Conservation (phyloP, 352 stramenopile genomes). For the Phytophthora nicotianae region DNA sequence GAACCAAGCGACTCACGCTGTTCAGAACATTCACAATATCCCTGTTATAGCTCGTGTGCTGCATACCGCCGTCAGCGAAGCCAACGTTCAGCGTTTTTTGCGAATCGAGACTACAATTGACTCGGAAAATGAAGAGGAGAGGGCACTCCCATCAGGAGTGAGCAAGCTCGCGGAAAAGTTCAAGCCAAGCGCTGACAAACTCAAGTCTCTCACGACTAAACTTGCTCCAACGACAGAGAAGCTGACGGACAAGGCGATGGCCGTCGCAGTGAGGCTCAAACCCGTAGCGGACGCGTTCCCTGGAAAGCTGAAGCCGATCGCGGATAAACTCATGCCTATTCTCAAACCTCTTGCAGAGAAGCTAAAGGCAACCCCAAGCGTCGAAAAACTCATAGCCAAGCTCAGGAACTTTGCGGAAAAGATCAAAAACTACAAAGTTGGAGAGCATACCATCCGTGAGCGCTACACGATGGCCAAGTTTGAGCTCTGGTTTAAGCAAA, state of each 20-base stretch:
- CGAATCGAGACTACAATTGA: conserved; percentile 6
- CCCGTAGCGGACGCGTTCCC: conserved; percentile 16
- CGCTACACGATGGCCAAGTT: conserved; percentile 30
- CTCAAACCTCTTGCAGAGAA: conserved; percentile 19
- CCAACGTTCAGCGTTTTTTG: conserved; percentile 3
- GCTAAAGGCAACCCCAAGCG: conserved; percentile 13
- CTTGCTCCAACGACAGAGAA: conserved; percentile 13
- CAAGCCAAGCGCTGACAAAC: conserved; percentile 11
- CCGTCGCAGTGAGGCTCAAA: conserved; percentile 19
- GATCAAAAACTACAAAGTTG: conserved; percentile 24
- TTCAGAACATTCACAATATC: not conserved
- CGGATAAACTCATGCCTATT: conserved; percentile 22
- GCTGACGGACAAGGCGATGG: conserved; percentile 19
- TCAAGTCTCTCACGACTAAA: conserved; percentile 11
- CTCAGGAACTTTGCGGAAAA: conserved; percentile 19
- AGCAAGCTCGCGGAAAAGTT: conserved; percentile 21
- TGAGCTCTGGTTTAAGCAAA: conserved; percentile 27
- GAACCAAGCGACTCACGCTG: not conserved
- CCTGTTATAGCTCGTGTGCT: not conserved
- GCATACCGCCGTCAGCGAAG: not conserved
- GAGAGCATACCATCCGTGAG: conserved; percentile 10
- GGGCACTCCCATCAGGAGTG: conserved; percentile 6
- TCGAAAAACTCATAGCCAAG: conserved; percentile 9
- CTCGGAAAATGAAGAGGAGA: conserved; percentile 6
- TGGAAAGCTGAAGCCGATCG: conserved; percentile 28